Conservation (phyloP, 2,329 filamentous ascomycete species). For the Westerdykella ornata region DNA sequence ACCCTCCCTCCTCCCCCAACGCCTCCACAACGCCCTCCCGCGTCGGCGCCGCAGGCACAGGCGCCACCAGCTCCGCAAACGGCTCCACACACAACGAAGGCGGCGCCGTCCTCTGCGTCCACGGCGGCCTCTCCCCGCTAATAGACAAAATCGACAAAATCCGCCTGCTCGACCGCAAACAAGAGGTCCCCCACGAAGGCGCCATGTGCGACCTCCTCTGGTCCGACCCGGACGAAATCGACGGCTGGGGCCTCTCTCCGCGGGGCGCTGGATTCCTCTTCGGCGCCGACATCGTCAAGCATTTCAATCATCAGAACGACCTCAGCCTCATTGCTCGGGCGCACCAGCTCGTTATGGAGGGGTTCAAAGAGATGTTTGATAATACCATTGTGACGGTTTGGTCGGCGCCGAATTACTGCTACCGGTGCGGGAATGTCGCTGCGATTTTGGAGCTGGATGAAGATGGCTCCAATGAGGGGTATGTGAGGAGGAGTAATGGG, state of each 20-base stretch:
- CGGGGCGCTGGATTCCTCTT: slow-evolving; percentile 94
- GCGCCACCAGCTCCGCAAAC: slow-evolving; percentile 63
- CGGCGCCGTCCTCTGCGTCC: slow-evolving; percentile 88
- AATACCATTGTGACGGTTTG: slow-evolving; percentile 98
- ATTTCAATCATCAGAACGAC: slow-evolving; percentile 92
- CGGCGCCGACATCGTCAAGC: slow-evolving; percentile 88
- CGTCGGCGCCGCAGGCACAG: slow-evolving; percentile 71
- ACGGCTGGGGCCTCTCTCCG: slow-evolving; percentile 91
- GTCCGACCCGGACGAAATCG: slow-evolving; percentile 97
- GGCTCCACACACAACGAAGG: slow-evolving; percentile 56
- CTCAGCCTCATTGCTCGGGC: slow-evolving; percentile 86
- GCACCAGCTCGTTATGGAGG: slow-evolving; percentile 98
- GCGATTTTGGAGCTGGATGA: slow-evolving; percentile 90
- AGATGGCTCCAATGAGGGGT: slow-evolving; percentile 55
- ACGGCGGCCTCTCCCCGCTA: slow-evolving; percentile 84
- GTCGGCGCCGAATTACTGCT: slow-evolving; percentile 67
- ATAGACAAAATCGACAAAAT: slow-evolving; percentile 96
- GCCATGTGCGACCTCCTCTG: slow-evolving; percentile 98
- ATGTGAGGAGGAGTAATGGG: slow-evolving; percentile 55
- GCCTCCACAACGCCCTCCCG: slow-evolving; percentile 40
- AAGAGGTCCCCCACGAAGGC: slow-evolving; percentile 96
- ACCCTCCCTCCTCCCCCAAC: slow-evolving; percentile 30
- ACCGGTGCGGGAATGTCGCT: slow-evolving; percentile 58
- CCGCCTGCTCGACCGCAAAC: slow-evolving; percentile 86
- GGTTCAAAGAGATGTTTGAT: slow-evolving; percentile 68